Percentiles rank a stretch among this genome's conserved stretches.
Conservation (phyloP, 2,329 filamentous ascomycete species). For the Claviceps purpurea region DNA sequence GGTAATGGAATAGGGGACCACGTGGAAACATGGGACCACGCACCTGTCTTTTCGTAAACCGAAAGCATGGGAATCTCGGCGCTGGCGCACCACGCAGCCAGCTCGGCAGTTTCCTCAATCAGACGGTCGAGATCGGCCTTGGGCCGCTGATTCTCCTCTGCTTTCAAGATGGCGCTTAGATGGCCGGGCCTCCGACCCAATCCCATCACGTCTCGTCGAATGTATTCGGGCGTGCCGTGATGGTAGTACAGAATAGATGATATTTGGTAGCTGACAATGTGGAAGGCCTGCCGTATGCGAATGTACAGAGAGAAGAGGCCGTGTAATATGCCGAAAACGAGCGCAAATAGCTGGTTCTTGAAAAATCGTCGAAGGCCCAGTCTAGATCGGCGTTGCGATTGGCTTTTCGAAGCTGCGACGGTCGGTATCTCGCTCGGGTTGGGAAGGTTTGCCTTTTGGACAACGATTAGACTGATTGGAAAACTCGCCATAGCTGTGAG, state of each 20-base stretch:
- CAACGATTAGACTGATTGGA: too few relatives aligned
- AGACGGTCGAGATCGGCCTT: conserved; percentile 67
- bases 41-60: conserved; percentile 85
- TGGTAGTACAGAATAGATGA: conserved; percentile 84
- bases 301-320: conserved; percentile 81
- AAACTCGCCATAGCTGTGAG: not conserved
- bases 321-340: conserved; percentile 60
- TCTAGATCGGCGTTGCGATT: conserved; percentile 23
- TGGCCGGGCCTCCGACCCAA: conserved; percentile 69
- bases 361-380: conserved; percentile 50
- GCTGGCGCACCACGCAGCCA: conserved; percentile 85
- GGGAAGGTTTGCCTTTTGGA: conserved; percentile 21
- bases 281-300: conserved; percentile 65
- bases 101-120: conserved; percentile 81
- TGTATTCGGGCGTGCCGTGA: conserved; percentile 86
- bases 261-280: conserved; percentile 62
- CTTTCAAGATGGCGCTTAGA: conserved; percentile 70
- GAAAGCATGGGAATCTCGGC: conserved; percentile 79
- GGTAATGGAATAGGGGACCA: not conserved
- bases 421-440: conserved; percentile 19
- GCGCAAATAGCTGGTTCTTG: conserved; percentile 46
- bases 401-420: conserved; percentile 11
- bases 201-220: conserved; percentile 69
- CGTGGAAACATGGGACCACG: conserved; percentile 10
- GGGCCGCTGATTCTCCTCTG: conserved; percentile 55